Conservation (phyloP, 345 rosid genomes). For the Populus tremula region DNA sequence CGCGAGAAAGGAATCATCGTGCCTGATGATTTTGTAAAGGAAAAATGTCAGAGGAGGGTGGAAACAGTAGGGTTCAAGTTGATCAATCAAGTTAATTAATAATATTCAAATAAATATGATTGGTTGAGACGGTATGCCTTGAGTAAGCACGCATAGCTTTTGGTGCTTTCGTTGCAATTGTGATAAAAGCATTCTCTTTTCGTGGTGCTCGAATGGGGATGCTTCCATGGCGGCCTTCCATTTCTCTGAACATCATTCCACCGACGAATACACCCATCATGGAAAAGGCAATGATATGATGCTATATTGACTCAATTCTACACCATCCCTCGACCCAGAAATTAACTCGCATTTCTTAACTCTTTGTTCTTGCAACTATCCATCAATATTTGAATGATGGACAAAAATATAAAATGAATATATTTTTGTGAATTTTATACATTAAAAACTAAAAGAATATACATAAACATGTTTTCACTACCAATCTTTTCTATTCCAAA, state of each 20-base stretch:
- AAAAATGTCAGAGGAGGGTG: not conserved
- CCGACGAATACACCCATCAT: conserved; percentile 7
- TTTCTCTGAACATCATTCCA: conserved; percentile 7
- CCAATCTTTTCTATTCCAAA: too few relatives aligned
- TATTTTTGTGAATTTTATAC: too few relatives aligned
- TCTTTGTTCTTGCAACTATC: too few relatives aligned
- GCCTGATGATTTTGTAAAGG: not conserved
- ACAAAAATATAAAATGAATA: too few relatives aligned
- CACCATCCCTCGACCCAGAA: not conserved
- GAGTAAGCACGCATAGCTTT: not conserved
- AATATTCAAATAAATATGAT: not conserved
- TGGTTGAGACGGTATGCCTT: not conserved
- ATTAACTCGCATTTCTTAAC: too few relatives aligned
- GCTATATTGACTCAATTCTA: conserved; percentile 8
- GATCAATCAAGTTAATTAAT: not conserved
- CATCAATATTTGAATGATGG: too few relatives aligned
- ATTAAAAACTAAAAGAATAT: too few relatives aligned
- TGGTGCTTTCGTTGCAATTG: not conserved
- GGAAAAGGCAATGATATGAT: conserved; percentile 7
- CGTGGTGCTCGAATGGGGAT: not conserved
- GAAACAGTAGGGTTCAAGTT: not conserved
- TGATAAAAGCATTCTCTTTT: not conserved
- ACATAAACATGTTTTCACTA: too few relatives aligned
- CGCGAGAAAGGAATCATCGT: not conserved
- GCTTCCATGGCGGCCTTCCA: not conserved